These are phyloP conservation scores for Acorus calamus DNA, from an alignment of 106 monocot species.

Conservation along the genomic window DNA sequence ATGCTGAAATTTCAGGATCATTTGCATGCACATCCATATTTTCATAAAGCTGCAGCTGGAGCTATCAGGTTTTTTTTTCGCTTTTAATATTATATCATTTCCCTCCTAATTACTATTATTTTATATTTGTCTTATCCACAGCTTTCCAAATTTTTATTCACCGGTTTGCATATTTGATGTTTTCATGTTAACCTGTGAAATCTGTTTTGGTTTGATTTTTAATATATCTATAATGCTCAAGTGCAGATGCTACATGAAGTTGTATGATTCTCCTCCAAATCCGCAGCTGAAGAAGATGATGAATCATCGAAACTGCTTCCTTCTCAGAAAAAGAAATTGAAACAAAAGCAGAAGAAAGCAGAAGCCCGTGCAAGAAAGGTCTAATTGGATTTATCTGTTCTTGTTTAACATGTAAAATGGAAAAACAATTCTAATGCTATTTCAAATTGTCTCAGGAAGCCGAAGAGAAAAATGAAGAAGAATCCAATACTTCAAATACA, in stretches of 20 bases:
- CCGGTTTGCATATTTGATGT: background rate
- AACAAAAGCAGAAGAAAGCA: constrained; percentile 91
- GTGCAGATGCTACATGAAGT: constrained; percentile 81
- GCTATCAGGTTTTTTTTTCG: constrained; percentile 55
- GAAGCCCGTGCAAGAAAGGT: constrained; percentile 95
- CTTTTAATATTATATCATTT: background rate
- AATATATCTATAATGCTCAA: constrained; percentile 1
- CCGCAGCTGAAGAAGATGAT: constrained; percentile 49
- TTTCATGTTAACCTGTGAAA: no score
- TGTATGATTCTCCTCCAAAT: constrained; percentile 76
- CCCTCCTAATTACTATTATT: no score
- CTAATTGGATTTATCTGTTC: background rate
- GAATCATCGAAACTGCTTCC: constrained; percentile 65
- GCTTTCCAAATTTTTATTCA: background rate
- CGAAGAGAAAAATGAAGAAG: constrained; percentile 73
- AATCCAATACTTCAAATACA: constrained; percentile 33
- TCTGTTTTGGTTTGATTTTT: background rate
- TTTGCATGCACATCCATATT: constrained; percentile 82
- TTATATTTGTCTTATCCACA: background rate
- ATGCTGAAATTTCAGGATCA: constrained; percentile 96
- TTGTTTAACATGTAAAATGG: constrained; percentile 6
- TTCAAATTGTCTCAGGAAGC: constrained; percentile 42
- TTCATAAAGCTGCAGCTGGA: constrained; percentile 91
- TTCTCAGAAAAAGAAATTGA: constrained; percentile 83
- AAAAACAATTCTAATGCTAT: background rate